Conservation (phyloP, 306 rosid genomes). For the Vigna hirtella region DNA sequence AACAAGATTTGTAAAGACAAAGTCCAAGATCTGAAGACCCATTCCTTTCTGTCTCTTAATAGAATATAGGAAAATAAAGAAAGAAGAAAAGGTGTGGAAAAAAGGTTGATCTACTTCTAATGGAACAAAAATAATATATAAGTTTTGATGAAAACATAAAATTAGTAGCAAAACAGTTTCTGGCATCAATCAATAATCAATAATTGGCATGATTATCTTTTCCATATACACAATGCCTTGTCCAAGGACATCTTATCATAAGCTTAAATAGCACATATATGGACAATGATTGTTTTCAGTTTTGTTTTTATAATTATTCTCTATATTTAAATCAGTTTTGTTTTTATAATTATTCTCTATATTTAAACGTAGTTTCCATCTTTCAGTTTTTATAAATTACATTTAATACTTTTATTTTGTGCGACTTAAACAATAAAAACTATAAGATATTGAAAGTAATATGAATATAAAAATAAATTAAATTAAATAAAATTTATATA, state of each 20-base stretch:
- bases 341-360: too few species aligned
- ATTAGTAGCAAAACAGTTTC: not conserved
- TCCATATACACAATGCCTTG: not conserved
- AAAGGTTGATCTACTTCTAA: not conserved
- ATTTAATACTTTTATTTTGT: too few species aligned
- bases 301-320: too few species aligned
- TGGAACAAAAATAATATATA: not conserved
- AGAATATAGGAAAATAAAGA: not conserved
- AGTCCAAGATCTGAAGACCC: not conserved
- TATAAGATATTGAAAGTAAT: too few species aligned
- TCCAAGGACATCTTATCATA: not conserved
- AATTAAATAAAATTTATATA: too few species aligned
- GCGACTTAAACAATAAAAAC: too few species aligned
- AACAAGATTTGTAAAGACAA: not conserved
- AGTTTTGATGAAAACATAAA: not conserved
- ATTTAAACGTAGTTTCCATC: too few species aligned
- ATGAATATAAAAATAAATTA: too few species aligned
- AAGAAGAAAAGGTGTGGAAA: not conserved
- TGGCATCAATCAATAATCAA: not conserved
- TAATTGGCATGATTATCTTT: not conserved
- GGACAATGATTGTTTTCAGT: not conserved
- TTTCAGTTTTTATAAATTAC: too few species aligned
- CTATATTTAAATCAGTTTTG: not conserved
- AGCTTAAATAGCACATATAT: not conserved
- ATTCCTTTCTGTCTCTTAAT: not conserved